Percentiles rank a stretch among this genome's conserved stretches.
Conservation (phyloP, 306 rosid species). For the Casuarina glauca region DNA sequence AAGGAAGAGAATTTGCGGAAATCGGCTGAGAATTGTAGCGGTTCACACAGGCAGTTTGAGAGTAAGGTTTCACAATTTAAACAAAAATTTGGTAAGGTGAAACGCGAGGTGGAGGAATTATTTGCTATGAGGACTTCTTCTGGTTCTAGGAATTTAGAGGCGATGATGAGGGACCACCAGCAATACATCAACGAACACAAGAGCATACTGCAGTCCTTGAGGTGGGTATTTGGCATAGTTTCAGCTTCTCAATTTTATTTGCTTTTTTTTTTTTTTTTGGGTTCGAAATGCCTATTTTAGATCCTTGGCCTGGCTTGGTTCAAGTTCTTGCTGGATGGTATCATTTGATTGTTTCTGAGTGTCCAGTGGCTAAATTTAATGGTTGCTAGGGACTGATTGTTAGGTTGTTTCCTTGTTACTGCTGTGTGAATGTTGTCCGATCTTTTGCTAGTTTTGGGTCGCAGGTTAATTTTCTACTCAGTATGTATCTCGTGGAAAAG, state of each 20-base stretch:
- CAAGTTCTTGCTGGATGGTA: constrained; percentile 3
- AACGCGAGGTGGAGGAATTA: constrained; percentile 73
- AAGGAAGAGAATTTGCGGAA: constrained; percentile 86
- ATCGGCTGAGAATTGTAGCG: constrained; percentile 69
- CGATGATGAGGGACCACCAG: constrained; percentile 63
- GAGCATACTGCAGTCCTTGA: constrained; percentile 94
- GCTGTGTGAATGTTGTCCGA: neutral
- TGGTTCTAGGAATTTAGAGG: constrained; percentile 54
- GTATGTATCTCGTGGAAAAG: neutral
- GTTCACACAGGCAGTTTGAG: constrained; percentile 91
- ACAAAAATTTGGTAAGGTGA: constrained; percentile 65
- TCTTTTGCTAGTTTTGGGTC: neutral
- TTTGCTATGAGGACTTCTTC: constrained; percentile 48
- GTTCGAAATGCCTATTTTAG: constrained; percentile 4
- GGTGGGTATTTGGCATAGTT: constrained; percentile 50
- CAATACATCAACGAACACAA: constrained; percentile 64
- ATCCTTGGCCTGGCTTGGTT: neutral
- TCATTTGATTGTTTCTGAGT: constrained; percentile 16
- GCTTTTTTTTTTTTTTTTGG: constrained; percentile 19
- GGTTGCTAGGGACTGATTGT: neutral
- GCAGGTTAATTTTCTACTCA: neutral
- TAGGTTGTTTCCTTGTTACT: neutral
- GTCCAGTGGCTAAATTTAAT: constrained; percentile 3
- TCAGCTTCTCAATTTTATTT: neutral
- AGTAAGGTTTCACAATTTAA: constrained; percentile 80